Percentiles rank a stretch among this genome's conserved stretches.
Evolutionary conservation across 805 yeast species (phyloP).

Genomic region (Diddensiella santjacobensis): DNA sequence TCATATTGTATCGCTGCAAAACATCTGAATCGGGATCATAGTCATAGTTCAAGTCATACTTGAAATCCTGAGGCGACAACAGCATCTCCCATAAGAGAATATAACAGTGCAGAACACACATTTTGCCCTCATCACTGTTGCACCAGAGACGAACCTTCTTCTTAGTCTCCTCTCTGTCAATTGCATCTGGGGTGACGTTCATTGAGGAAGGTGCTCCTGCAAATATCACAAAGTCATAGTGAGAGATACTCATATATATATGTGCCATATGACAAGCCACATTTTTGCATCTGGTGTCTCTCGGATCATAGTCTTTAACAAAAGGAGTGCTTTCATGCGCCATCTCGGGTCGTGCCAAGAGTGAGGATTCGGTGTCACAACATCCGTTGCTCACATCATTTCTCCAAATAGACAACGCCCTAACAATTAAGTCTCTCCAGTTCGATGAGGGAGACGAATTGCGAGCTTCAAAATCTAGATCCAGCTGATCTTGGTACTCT

Average conservation of each 20-base stretch:
- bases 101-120: neutral
- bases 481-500: neutral
- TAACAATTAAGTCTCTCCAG: neutral
- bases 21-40: neutral
- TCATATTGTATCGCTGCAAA: neutral
- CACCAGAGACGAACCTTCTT: neutral
- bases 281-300: neutral
- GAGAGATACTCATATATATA: neutral
- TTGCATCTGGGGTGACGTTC: neutral
- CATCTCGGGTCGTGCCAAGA: neutral
- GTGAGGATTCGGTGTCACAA: neutral
- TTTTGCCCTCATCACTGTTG: neutral
- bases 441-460: neutral
- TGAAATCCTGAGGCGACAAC: neutral
- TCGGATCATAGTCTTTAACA: neutral
- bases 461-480: neutral
- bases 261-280: neutral
- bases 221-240: neutral
- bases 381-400: neutral
- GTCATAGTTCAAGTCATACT: neutral
- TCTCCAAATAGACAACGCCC: neutral
- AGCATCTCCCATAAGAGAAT: neutral
- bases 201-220: neutral
- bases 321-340: neutral
- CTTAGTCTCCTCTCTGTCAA: neutral